Evolutionary conservation across 805 yeast species (phyloP).

Genomic region (Candida incommunis): DNA sequence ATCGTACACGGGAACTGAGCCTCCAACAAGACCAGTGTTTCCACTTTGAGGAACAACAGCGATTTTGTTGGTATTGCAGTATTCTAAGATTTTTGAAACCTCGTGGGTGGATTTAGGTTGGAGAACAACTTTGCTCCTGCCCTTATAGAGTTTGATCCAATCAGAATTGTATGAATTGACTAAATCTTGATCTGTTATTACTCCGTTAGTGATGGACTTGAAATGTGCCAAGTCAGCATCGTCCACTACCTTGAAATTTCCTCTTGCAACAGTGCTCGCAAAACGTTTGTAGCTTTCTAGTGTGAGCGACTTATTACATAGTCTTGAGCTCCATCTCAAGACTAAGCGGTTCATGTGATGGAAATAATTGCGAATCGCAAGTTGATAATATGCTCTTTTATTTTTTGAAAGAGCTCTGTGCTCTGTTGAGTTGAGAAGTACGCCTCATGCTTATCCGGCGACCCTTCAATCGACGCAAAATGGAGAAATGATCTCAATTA

Average conservation of each 20-base stretch:
- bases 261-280: too few relatives aligned
- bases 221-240: background rate
- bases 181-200: conserved; percentile 44
- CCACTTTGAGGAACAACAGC: conserved; percentile 97
- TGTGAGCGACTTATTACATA: too few relatives aligned
- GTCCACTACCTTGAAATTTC: background rate
- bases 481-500: too few relatives aligned
- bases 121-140: conserved; percentile 64
- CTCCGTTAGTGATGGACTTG: conserved; percentile 4
- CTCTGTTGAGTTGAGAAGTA: too few relatives aligned
- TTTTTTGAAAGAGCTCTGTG: too few relatives aligned
- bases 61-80: conserved; percentile 60
- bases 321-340: too few relatives aligned
- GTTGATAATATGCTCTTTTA: too few relatives aligned
- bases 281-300: too few relatives aligned
- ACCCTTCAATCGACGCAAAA: too few relatives aligned
- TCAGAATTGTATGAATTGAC: conserved; percentile 67
- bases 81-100: conserved; percentile 57
- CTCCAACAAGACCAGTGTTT: conserved; percentile 91
- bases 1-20: conserved; percentile 83
- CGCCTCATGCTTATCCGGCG: too few relatives aligned
- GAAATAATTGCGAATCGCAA: too few relatives aligned
- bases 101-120: conserved; percentile 73
- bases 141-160: conserved; percentile 86
- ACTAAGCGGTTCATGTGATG: too few relatives aligned